Base-by-base conservation (phyloP, 768 basidiomycete species). In the Boletus huronensis region DNA sequence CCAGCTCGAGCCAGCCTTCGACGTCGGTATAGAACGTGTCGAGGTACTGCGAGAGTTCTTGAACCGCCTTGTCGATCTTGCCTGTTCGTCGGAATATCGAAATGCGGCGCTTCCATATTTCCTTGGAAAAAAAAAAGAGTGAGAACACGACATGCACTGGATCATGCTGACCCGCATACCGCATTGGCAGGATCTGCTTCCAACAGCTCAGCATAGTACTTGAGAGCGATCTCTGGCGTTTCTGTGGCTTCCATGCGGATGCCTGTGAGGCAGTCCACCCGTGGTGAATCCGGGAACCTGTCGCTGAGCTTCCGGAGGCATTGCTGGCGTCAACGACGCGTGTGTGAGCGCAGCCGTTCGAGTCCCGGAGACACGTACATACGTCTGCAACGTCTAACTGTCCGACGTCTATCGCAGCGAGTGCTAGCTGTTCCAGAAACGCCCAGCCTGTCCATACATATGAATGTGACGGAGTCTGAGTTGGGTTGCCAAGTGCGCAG, bases 21-120 rank as follows among this genome's bases (percentile, higher is more conserved):
- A 87, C 75, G 59, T 97, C 94, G 21, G 84, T 83, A 67, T 96
- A 97, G 66, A 93, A 88, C 0, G 87, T 91, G 63, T 97, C 93
- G 19, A 93, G 79, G 60, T 87, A 85, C 40, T 78, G 74, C 14
- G 81, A 81, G 3, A 96, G 77, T 63, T 93, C 84, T 10, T 84
- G 79, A 2, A 88, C 83, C 0, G 89, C 86, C 46, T 77, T 77
- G 48, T 91, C 83, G 0, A 80, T 70, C 64, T 80, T 80, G 43
- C 89, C 84, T 7, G 73, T 75, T 10, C 82, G 76, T 42, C 86
- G 75, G 10, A 88, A 77, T 11, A 93, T 81, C 0, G 89, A 83
- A 58, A 91, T 83, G 50, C 83, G 82, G n/a, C 93, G 82, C 62
- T 93, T 92, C 85, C 90, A 92, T 31, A 81, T 69, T 1, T 81